Evolutionary conservation across 2,329 filamentous ascomycete genomes (phyloP).

Genomic region (Nemania sp.): DNA sequence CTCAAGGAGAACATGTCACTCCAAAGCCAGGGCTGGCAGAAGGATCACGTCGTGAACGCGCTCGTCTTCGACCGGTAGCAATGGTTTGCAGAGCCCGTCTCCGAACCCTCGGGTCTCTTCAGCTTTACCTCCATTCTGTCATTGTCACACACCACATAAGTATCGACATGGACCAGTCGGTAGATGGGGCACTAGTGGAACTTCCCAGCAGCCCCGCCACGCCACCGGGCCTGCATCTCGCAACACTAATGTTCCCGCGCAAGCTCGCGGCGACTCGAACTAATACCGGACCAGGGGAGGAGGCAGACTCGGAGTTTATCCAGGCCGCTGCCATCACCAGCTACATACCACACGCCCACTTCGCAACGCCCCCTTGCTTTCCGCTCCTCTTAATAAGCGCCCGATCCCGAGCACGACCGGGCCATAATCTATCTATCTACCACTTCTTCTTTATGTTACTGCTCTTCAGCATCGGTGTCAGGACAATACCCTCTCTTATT

Average conservation of each 20-base stretch:
- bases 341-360: slow-evolving; percentile 3
- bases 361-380: not conserved
- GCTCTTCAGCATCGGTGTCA: slow-evolving; percentile 30
- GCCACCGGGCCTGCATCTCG: too few relatives aligned
- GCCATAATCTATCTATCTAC: slow-evolving; percentile 5
- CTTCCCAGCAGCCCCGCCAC: too few relatives aligned
- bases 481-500: slow-evolving; percentile 35
- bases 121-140: not conserved
- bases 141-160: not conserved
- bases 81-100: slow-evolving; percentile 20
- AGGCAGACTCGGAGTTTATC: too few relatives aligned
- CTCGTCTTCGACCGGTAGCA: slow-evolving; percentile 63
- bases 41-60: slow-evolving; percentile 76
- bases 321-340: not conserved
- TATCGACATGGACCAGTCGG: too few relatives aligned
- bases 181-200: too few relatives aligned
- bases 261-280: too few relatives aligned
- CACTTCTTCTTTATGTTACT: slow-evolving; percentile 19
- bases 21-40: slow-evolving; percentile 73
- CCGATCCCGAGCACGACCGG: slow-evolving; percentile 1
- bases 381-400: slow-evolving; percentile 9
- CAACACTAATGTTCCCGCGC: too few relatives aligned
- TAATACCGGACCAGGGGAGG: too few relatives aligned
- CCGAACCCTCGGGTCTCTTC: slow-evolving; percentile 4
- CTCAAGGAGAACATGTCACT: slow-evolving; percentile 71